Evolutionary conservation across 139 green algal species (phyloP).

Genomic region (Closterium sp.): DNA sequence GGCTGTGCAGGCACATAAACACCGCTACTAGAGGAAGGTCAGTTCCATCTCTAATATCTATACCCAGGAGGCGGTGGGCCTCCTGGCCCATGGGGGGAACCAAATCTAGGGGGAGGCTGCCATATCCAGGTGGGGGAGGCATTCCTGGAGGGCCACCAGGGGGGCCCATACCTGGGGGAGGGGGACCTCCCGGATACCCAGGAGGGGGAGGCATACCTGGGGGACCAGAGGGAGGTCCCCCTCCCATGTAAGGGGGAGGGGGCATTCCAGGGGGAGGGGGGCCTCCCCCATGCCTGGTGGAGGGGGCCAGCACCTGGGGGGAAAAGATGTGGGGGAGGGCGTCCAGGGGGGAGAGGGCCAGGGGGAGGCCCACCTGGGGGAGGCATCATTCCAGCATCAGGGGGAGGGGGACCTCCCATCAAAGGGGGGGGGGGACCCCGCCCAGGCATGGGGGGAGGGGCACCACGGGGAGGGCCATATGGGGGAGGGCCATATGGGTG

Average conservation of each 20-base stretch:
- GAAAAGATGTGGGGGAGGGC: neutral
- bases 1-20: no score
- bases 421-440: conserved; percentile 8
- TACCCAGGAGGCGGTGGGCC: neutral
- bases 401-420: conserved; percentile 16
- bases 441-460: neutral
- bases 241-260: neutral
- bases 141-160: neutral
- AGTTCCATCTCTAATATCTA: neutral
- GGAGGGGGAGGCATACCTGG: conserved; percentile 2
- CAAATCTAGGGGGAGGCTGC: neutral
- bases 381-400: neutral
- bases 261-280: neutral
- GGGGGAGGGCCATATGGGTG: neutral
- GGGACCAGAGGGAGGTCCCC: neutral
- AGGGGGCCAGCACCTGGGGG: neutral
- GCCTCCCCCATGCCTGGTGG: neutral
- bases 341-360: neutral
- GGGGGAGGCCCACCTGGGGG: neutral
- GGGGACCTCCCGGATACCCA: neutral
- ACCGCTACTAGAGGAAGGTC: neutral
- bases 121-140: neutral
- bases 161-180: neutral
- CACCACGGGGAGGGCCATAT: neutral
- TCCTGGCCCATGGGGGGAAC: neutral